Base-by-base conservation (phyloP, 129 eudicot species). In the Apium graveolens region DNA sequence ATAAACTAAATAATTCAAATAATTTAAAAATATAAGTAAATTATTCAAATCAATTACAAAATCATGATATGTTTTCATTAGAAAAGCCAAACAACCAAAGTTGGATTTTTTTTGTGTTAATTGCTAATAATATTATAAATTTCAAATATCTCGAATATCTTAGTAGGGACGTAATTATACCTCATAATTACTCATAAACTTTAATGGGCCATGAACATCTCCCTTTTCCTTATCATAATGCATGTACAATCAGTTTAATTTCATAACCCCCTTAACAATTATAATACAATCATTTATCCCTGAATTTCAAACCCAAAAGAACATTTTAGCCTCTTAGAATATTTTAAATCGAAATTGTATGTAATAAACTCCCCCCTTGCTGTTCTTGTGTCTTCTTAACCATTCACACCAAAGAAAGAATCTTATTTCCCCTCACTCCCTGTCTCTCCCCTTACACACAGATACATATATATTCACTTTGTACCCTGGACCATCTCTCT, bases 351-450 rank as follows among this genome's bases (percentile, higher is more conserved):
- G 11, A 53, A 53, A 53, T 20, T 53, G 62, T 9, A 11, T 60
- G 68, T 26, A 60, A 26, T 60, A 57, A 0, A 9, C 32, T 10
- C 68, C 11, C 32, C 76, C 26, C 1, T 8, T 72, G 42, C 81
- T 78, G 73, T 75, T 51, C 65, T 43, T 18, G 66, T 82, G 86
- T 74, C 86, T 24, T 66, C 72, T 71, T 73, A 43, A 68, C 78
- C 65, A 77, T 86, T 29, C 38, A 78, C 84, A 77, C 51, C 76
- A 49, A 82, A 60, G 84, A 49, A 82, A 60, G 84, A 82, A 76
- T 82, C 75, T 71, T 55, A 45, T 31, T 42, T 42, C 34, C 7
- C 46, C 65, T 24, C 65, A 57, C 65, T 57, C 65, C 31, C 68
- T 60, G 16, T 60, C 68, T 60, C 62, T 21, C 8, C 37, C 37